phyloP scores from a whole-genome alignment of 2,329 filamentous ascomycete genomes.

The Trichoderma asperellum region DNA sequence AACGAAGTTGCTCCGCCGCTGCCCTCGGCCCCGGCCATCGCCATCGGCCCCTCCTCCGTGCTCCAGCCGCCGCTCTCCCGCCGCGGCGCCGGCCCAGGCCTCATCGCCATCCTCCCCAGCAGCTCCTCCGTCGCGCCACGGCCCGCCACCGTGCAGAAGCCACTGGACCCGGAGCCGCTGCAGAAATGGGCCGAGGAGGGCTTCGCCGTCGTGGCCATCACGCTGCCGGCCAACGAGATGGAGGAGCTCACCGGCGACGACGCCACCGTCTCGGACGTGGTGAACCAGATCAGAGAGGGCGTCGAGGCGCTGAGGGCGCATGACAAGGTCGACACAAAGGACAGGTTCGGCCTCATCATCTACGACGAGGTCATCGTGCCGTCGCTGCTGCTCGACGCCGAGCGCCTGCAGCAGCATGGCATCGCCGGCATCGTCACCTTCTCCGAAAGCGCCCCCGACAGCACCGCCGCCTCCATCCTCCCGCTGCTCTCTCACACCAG shows the following conservation, averaged over 20 bases:
- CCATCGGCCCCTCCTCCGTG: constrained; percentile 17
- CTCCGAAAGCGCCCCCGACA: neutral
- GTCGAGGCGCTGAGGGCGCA: neutral
- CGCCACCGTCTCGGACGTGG: neutral
- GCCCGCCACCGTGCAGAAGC: constrained; percentile 20
- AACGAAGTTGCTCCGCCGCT: constrained; percentile 29
- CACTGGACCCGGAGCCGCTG: constrained; percentile 34
- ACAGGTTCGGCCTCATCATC: constrained; percentile 37
- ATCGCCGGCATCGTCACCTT: constrained; percentile 26
- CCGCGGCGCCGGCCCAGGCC: constrained; percentile 41
- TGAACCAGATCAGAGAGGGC: constrained; percentile 9
- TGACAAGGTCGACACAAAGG: constrained; percentile 35
- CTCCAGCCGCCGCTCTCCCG: constrained; percentile 39
- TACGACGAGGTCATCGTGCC: constrained; percentile 12
- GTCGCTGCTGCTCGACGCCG: neutral
- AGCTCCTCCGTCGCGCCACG: neutral
- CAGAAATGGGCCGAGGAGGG: constrained; percentile 46
- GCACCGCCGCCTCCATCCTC: neutral
- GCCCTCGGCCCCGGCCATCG: constrained; percentile 19
- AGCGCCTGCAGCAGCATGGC: neutral
- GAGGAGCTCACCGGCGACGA: constrained; percentile 3
- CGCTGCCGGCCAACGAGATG: neutral
- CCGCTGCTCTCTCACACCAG: constrained; percentile 17
- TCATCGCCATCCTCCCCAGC: constrained; percentile 38
- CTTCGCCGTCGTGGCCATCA: constrained; percentile 38